Evolutionary conservation across 768 basidiomycete genomes (phyloP).

Genomic region (Paxillus rubicundulus): DNA sequence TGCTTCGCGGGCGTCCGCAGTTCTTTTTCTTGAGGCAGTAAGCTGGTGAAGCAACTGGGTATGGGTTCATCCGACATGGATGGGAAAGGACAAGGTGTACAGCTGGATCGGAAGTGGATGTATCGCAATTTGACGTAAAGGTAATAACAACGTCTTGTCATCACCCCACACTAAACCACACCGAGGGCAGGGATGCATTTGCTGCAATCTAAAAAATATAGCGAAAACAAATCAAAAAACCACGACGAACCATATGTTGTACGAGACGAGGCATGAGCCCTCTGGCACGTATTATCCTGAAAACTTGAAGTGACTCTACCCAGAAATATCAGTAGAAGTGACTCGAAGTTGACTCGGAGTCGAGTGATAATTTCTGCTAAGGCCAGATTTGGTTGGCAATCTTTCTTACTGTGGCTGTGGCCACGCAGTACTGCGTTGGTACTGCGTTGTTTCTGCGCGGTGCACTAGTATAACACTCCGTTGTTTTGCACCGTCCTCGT

Average conservation of each 20-base stretch:
- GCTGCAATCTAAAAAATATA: no score
- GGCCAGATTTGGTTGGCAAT: slow-evolving; percentile 1
- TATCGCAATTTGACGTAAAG: background rate
- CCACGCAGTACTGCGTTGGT: background rate
- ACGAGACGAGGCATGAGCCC: no score
- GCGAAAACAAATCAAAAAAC: no score
- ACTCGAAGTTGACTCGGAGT: no score
- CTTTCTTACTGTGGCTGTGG: slow-evolving; percentile 27
- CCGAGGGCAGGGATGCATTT: no score
- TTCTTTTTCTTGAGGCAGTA: background rate
- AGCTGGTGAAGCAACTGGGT: background rate
- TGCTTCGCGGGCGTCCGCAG: background rate
- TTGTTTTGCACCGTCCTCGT: slow-evolving; percentile 9
- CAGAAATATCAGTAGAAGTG: background rate
- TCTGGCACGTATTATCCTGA: no score
- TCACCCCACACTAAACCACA: no score
- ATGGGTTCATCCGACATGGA: background rate
- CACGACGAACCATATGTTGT: no score
- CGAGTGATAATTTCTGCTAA: no score
- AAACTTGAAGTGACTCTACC: background rate
- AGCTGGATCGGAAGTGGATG: background rate
- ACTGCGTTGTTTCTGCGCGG: slow-evolving; percentile 22
- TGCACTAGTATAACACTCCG: background rate
- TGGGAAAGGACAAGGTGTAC: background rate
- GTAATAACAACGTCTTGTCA: no score